phyloP scores from a whole-genome alignment of 2,329 filamentous ascomycete species.

The Triangularia verruculosa region DNA sequence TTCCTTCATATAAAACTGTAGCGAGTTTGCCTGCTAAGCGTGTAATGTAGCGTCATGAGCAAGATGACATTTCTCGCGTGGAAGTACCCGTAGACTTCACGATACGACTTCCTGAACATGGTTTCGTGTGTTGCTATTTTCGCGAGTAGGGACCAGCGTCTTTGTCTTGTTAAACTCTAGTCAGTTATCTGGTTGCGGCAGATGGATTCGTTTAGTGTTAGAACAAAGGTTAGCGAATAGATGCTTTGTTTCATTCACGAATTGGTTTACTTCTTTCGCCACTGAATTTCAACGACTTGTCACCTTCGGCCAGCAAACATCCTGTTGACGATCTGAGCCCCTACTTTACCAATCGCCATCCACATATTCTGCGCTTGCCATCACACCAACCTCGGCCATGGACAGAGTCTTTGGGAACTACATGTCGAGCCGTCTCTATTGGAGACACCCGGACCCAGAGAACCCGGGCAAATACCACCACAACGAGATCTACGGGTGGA shows the following conservation, averaged over 20 bases:
- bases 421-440: background rate
- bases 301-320: background rate
- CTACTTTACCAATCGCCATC: background rate
- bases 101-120: background rate
- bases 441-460: background rate
- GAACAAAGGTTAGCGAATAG: background rate
- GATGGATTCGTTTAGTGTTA: background rate
- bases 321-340: background rate
- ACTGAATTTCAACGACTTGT: background rate
- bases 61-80: too few relatives aligned
- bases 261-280: background rate
- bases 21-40: too few relatives aligned
- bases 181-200: background rate
- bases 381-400: background rate
- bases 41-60: background rate
- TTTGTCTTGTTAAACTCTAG: background rate
- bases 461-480: background rate
- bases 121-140: background rate
- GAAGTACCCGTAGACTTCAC: too few relatives aligned
- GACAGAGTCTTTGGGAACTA: background rate
- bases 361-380: background rate
- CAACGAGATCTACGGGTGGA: background rate
- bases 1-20: background rate
- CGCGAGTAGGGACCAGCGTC: background rate
- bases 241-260: background rate